phyloP scores from a whole-genome alignment of 352 stramenopile species.

The Globisporangium carolinianum region DNA sequence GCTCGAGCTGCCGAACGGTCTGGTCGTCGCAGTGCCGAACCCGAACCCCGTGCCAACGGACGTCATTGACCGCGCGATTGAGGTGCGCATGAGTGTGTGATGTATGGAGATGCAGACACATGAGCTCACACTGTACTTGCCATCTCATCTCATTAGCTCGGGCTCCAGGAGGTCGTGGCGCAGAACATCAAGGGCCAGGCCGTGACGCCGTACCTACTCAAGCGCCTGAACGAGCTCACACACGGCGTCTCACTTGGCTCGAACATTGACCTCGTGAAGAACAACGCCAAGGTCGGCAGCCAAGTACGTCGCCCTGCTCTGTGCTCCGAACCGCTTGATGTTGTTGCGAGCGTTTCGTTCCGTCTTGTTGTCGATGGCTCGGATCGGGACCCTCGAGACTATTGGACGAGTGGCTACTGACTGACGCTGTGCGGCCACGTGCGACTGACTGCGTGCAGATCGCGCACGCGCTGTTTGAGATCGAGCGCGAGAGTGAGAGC shows the following conservation, averaged over 20 bases:
- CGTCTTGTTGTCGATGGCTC: no score
- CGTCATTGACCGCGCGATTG: constrained; percentile 89
- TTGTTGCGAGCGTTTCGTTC: no score
- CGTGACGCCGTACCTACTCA: constrained; percentile 90
- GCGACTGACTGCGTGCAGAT: constrained; percentile 24
- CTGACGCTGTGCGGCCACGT: not conserved
- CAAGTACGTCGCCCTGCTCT: constrained; percentile 51
- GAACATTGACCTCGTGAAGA: constrained; percentile 96
- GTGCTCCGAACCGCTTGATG: no score
- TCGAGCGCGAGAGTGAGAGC: constrained; percentile 26
- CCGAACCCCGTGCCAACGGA: constrained; percentile 75
- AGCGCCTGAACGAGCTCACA: constrained; percentile 92
- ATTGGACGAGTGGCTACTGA: not conserved
- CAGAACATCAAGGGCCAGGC: constrained; percentile 90
- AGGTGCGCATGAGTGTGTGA: constrained; percentile 19
- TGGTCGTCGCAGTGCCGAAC: constrained; percentile 87
- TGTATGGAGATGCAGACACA: no score
- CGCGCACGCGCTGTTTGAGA: constrained; percentile 51
- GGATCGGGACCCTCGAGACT: not conserved
- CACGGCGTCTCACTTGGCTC: constrained; percentile 87
- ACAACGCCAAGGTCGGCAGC: constrained; percentile 94
- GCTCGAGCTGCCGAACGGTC: constrained; percentile 79
- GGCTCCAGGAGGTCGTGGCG: constrained; percentile 78
- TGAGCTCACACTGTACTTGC: not conserved
- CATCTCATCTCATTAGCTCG: constrained; percentile 18